phyloP scores from a whole-genome alignment of 495 filamentous ascomycete genomes.

The Polyplosphaeria fusca region DNA sequence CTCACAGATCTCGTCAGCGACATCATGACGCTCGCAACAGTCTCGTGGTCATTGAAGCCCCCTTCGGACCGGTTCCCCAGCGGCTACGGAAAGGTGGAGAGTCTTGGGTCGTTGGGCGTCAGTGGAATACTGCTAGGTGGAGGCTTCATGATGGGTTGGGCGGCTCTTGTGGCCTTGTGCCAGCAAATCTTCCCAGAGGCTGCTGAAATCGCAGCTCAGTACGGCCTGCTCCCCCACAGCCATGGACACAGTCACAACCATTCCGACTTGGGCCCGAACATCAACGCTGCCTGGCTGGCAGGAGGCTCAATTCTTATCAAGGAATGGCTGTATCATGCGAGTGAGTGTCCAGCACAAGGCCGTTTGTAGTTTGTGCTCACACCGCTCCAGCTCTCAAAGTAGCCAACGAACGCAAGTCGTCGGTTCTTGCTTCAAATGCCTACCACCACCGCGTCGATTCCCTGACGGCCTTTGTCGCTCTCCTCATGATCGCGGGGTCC shows the following conservation, averaged over 20 bases:
- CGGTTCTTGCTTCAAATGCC: constrained; percentile 94
- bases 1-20: constrained; percentile 93
- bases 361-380: no score
- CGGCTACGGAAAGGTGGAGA: constrained; percentile 97
- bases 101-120: constrained; percentile 86
- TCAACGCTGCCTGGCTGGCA: constrained; percentile 95
- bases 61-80: constrained; percentile 78
- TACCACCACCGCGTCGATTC: constrained; percentile 95
- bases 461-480: constrained; percentile 86
- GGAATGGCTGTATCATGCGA: constrained; percentile 95
- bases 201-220: constrained; percentile 57
- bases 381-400: constrained; percentile 74
- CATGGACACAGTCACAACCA: constrained; percentile 56
- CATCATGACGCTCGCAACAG: constrained; percentile 86
- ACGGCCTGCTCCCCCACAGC: constrained; percentile 59
- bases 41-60: constrained; percentile 82
- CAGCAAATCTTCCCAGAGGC: constrained; percentile 76
- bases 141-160: constrained; percentile 84
- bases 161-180: constrained; percentile 69
- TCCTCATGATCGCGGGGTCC: constrained; percentile 82
- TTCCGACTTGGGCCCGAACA: constrained; percentile 65
- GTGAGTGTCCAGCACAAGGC: no score
- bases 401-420: constrained; percentile 88
- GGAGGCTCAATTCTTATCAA: constrained; percentile 85
- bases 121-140: constrained; percentile 83